Conservation (phyloP, 441 rosid genomes). For the Kokia cookei region DNA sequence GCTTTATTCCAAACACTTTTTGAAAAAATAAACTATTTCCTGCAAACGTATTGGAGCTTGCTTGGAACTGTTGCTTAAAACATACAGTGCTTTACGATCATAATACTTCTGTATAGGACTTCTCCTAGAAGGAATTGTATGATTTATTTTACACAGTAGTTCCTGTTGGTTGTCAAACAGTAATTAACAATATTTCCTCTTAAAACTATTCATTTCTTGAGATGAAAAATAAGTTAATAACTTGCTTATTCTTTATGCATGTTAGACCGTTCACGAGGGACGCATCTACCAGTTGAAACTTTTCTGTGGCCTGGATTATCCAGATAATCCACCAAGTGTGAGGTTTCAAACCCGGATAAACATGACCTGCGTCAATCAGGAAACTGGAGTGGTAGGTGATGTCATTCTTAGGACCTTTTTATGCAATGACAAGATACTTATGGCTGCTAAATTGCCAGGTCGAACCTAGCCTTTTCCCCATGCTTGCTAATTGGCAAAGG, state of each 20-base stretch:
- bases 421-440: not conserved
- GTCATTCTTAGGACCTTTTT: not conserved
- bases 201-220: not conserved
- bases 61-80: not conserved
- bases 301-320: conserved; percentile 61
- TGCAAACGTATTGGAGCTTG: not conserved
- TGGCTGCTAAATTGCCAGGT: conserved; percentile 31
- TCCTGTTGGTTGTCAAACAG: not conserved
- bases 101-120: not conserved
- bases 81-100: not conserved
- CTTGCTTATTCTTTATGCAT: conserved; percentile 9
- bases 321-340: conserved; percentile 63
- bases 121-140: not conserved
- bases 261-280: conserved; percentile 73
- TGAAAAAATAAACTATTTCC: not conserved
- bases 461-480: conserved; percentile 52
- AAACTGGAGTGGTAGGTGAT: conserved; percentile 55
- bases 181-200: not conserved
- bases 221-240: conserved; percentile 7
- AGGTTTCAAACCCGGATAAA: conserved; percentile 64
- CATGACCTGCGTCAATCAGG: conserved; percentile 68
- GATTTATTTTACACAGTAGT: not conserved
- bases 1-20: not conserved
- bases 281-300: conserved; percentile 75
- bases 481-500: conserved; percentile 71